Evolutionary conservation across 441 rosid species (phyloP), one percentile per base, ranked within the genome.

Genomic region (Iberis amara): DNA sequence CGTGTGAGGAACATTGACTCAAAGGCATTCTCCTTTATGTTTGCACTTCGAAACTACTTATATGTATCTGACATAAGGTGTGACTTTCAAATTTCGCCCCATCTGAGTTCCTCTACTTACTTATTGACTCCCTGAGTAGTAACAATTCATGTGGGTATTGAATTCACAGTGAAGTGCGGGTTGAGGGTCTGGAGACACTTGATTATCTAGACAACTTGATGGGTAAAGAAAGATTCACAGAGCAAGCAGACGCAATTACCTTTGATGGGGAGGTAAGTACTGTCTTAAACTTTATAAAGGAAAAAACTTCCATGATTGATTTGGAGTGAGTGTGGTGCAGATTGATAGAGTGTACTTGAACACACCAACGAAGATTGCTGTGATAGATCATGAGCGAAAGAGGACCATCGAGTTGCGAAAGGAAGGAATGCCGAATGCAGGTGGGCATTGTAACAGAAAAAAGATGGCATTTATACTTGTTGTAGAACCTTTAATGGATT

Each of bases 161-260:
- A 18, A 18, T 65, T 68, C 76, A 53, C 82, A 80, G 86, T 66
- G 86, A 80, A 73, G 80, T 80, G 24, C 75, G 86, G 4, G 73
- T 80, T 10, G 86, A 80, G 64, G 86, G 86, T 52, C 55, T 80
- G 75, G 86, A 80, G 79, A 80, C 86, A 8, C 80, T 80, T 14
- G 82, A 80, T 73, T 80, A 71, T 73, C 67, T 80, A 39, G 86
- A 80, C 59, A 71, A 80, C 74, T 48, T 80, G 65, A 64, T 39
- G 65, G 33, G 41, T 30, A 65, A 49, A 59, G 74, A 77, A 60
- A 66, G 86, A 62, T 75, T 57, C 61, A 80, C 86, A 0, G 86
- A 80, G 64, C 86, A 80, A 59, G 86, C 80, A 18, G 82, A 80
- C 75, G 82, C 86, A 50, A 66, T 80, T 15, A 77, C 82, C 33